Evolutionary conservation across 2,329 filamentous ascomycete species (phyloP).

Genomic region (Huntiella savannae): DNA sequence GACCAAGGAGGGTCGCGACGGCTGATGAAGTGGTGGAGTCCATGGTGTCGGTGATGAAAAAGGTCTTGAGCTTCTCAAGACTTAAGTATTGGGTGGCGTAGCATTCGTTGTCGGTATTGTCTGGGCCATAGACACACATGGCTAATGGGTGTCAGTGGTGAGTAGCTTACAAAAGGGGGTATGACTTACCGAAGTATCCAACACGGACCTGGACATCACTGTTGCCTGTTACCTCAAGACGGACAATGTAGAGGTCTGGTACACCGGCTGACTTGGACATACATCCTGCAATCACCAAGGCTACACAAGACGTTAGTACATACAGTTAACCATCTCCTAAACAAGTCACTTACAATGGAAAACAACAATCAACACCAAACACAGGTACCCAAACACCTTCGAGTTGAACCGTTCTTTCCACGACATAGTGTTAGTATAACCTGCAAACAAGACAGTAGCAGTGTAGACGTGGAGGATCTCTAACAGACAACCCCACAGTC

Average conservation of each 20-base stretch:
- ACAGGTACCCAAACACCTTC: conserved; percentile 10
- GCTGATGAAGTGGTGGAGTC: conserved; percentile 3
- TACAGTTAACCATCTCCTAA: background rate
- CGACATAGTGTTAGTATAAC: conserved; percentile 6
- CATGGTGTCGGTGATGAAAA: conserved; percentile 10
- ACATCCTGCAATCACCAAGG: conserved; percentile 10
- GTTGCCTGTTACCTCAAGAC: conserved; percentile 5
- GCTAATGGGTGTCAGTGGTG: conserved; percentile 1
- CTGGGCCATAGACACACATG: conserved; percentile 10
- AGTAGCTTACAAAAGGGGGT: background rate
- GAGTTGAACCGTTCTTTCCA: conserved; percentile 11
- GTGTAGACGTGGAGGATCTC: background rate
- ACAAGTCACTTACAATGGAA: conserved; percentile 8
- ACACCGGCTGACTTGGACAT: conserved; percentile 11
- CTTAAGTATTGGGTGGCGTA: conserved; percentile 7
- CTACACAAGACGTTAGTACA: background rate
- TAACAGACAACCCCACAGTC: background rate
- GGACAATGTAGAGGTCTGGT: conserved; percentile 9
- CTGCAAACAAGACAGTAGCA: background rate
- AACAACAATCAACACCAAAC: conserved; percentile 10
- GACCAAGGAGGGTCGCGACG: conserved; percentile 4
- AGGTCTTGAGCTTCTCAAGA: conserved; percentile 8
- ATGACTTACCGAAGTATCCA: conserved; percentile 10
- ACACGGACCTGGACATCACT: conserved; percentile 8
- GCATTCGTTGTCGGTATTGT: conserved; percentile 8